Evolutionary conservation across 345 rosid genomes (phyloP), one percentile per base, ranked within the genome.

Genomic region (Eucalyptus erythrocorys): DNA sequence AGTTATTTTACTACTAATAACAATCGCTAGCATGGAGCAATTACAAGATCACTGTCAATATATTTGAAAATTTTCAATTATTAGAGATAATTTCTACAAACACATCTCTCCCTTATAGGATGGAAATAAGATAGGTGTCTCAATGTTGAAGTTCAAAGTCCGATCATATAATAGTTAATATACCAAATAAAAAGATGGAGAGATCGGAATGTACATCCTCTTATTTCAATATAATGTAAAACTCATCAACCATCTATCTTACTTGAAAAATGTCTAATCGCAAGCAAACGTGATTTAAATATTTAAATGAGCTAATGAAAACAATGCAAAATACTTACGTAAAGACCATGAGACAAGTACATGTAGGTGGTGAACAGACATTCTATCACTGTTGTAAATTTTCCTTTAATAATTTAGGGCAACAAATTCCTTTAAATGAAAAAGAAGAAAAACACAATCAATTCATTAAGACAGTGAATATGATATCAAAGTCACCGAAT

Each of bases 401-500:
- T 66, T 3, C 1, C 40, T 15, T 66, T 15, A 4, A 32, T 66
- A n/a, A n/a, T 66, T 10, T 66, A 32, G 79, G 79, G 40, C 40
- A 8, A 66, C 3, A 2, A 15, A 15, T 30, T 13, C 9, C 0
- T 0, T 30, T 30, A 64, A 64, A 64, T 64, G 8, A 30, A 3
- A 64, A 13, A 13, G 17, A 14, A n/a, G 5, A 15, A 32, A 66
- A 32, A 66, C 40, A 66, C 10, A 19, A 66, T 66, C 79, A 9
- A 32, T 34, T 8, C 21, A 16, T 68, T 34, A 4, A 68, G 2
- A 4, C 4, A 32, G 24, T 16, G 12, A 13, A 68, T 68, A 32
- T 17, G 3, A 68, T 32, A 21, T 68, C 12, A 4, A 15, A 66
- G 40, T 4, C 34, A n/a, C 22, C 3, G 0, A 32, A 66, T 15